Conservation (phyloP, 257 asterid species). For the Nyctanthes arbortristis region DNA sequence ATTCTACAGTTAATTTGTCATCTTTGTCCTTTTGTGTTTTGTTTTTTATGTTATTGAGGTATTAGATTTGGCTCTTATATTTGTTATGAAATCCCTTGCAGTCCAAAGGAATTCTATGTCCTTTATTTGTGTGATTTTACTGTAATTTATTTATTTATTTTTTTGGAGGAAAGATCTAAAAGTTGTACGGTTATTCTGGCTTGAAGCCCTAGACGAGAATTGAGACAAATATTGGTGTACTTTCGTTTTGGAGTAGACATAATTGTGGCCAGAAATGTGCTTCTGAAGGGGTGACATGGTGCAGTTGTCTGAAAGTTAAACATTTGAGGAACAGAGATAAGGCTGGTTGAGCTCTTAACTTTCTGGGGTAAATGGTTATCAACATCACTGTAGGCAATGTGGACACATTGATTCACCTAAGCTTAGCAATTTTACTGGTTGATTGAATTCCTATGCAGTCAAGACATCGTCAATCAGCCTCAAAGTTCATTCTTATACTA, state of each 20-base stretch:
- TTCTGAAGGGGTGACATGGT: neutral
- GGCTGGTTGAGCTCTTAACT: neutral
- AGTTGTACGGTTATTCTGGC: neutral
- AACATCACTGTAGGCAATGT: too few species aligned
- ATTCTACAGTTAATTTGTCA: neutral
- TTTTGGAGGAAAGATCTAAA: neutral
- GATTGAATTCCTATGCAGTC: neutral
- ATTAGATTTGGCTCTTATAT: neutral
- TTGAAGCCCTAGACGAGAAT: neutral
- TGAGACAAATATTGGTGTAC: too few species aligned
- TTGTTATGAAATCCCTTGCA: neutral
- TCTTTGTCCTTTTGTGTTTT: neutral
- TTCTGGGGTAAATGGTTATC: too few species aligned
- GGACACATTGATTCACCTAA: too few species aligned
- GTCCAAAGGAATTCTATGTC: neutral
- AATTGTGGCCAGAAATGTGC: too few species aligned
- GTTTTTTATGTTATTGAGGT: neutral
- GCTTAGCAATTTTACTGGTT: neutral
- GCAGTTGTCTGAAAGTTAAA: neutral
- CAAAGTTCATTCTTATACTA: neutral
- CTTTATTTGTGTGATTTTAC: neutral
- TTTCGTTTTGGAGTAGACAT: too few species aligned
- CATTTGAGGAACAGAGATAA: neutral
- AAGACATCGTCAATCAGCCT: too few species aligned
- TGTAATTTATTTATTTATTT: neutral